Evolutionary conservation across 371 early-diverging fungal species (phyloP).

Genomic region (Nosema granulosis): DNA sequence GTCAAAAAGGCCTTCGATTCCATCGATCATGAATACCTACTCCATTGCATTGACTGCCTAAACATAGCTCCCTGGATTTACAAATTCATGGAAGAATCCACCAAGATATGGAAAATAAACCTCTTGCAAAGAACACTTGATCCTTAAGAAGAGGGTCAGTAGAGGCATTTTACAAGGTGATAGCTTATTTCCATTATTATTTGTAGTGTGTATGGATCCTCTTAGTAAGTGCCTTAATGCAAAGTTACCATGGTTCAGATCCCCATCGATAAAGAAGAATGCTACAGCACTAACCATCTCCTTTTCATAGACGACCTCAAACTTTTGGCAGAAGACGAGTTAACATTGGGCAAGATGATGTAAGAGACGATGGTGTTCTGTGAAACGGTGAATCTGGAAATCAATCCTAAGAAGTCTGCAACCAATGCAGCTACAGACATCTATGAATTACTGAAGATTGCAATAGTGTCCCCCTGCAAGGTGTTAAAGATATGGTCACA

Average conservation of each 20-base stretch:
- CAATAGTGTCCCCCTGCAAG: too few relatives aligned
- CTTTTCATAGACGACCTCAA: not conserved
- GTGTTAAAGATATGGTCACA: too few relatives aligned
- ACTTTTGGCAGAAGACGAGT: not conserved
- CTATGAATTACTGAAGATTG: not conserved
- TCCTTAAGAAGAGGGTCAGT: not conserved
- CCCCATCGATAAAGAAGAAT: not conserved
- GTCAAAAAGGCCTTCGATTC: not conserved
- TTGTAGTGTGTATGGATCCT: slow-evolving; percentile 39
- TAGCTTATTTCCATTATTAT: slow-evolving; percentile 17
- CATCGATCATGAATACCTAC: slow-evolving; percentile 7
- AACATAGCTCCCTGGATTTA: not conserved
- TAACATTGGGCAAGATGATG: not conserved
- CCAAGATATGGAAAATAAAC: not conserved
- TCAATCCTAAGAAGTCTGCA: not conserved
- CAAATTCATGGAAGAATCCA: not conserved
- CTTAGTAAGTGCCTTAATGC: slow-evolving; percentile 23
- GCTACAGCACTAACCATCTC: not conserved
- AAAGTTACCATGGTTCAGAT: not conserved
- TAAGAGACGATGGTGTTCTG: not conserved
- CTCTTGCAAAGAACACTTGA: not conserved
- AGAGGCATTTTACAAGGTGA: slow-evolving; percentile 33
- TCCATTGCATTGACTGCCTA: not conserved
- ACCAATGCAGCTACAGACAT: not conserved
- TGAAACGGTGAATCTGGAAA: not conserved